These are phyloP conservation scores for Xanthoparmelia taractica DNA, from an alignment of 495 filamentous ascomycete species.

Conservation along the genomic window DNA sequence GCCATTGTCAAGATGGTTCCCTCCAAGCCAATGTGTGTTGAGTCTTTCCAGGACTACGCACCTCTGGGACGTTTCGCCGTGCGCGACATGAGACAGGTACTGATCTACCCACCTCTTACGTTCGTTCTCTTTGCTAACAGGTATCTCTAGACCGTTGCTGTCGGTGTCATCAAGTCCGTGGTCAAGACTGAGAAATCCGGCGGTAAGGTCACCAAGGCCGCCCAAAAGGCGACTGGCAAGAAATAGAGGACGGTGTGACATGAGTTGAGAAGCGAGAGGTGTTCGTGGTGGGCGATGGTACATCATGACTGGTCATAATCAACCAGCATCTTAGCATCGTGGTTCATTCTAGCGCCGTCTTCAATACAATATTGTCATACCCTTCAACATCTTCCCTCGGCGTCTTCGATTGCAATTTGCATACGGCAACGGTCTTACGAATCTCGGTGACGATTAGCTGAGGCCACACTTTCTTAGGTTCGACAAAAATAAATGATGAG, in stretches of 20 bases:
- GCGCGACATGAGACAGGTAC: constrained; percentile 51
- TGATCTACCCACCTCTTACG: constrained; percentile 4
- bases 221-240: constrained; percentile 55
- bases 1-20: constrained; percentile 99
- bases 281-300: constrained; percentile 29
- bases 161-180: constrained; percentile 81
- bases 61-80: constrained; percentile 98
- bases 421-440: constrained; percentile 10
- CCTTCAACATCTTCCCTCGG: constrained; percentile 14
- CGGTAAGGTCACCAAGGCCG: constrained; percentile 67
- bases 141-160: constrained; percentile 87
- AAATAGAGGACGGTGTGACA: constrained; percentile 43
- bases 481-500: constrained; percentile 12
- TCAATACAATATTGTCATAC: constrained; percentile 25
- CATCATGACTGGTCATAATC: constrained; percentile 18
- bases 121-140: constrained; percentile 18
- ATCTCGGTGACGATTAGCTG: constrained; percentile 12
- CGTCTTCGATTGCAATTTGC: constrained; percentile 9
- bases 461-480: constrained; percentile 8
- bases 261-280: constrained; percentile 18
- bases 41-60: constrained; percentile 99
- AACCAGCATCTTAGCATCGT: constrained; percentile 26
- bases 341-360: constrained; percentile 31
- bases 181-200: constrained; percentile 61
- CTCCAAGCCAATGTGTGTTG: constrained; percentile 99